Base-by-base conservation (phyloP, 306 rosid species). In the Vigna reflexopilosa region DNA sequence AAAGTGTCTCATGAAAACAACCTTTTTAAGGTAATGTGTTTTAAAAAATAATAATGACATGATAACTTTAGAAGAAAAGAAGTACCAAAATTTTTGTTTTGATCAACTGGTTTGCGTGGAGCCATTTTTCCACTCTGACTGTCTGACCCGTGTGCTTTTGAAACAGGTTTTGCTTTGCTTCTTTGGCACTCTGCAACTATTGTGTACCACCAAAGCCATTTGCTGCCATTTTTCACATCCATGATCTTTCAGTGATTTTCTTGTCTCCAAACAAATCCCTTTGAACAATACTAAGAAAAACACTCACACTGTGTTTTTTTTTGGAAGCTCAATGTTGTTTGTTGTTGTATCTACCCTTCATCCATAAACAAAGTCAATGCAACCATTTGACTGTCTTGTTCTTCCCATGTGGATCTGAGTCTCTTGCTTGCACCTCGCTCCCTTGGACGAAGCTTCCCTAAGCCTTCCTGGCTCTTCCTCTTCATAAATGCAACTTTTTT, bases 341-440 rank as follows among this genome's bases (percentile, higher is more conserved):
- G 67, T 77, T 65, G 67, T 16, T 77, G 7, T 44, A 1, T 67
- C 50, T 73, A 44, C 84, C 24, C 77, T 76, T 52, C 36, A 45
- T 44, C n/a, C 80, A 61, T 72, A 64, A 30, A 48, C 63, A 51
- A 81, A 86, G 98, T 89, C 96, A 90, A 85, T 84, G 85, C 87
- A 74, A 85, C 86, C 70, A 73, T 82, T 80, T 19, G 62, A 80
- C 16, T 72, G 24, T 44, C 17, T 57, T 70, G 32, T 67, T 74
- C 79, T 49, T 52, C 70, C 68, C 68, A 67, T 26, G 48, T 84
- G 92, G 89, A 85, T 92, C 90, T 88, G 81, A 81, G 71, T 80
- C 81, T 81, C 85, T 82, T 81, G 44, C 85, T 82, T 81, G 58
- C 49, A 47, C 70, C 81, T 76, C 76, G 59, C 70, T 73, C 73